phyloP scores from a whole-genome alignment of 257 asterid species.

The Jasminum sambac region DNA sequence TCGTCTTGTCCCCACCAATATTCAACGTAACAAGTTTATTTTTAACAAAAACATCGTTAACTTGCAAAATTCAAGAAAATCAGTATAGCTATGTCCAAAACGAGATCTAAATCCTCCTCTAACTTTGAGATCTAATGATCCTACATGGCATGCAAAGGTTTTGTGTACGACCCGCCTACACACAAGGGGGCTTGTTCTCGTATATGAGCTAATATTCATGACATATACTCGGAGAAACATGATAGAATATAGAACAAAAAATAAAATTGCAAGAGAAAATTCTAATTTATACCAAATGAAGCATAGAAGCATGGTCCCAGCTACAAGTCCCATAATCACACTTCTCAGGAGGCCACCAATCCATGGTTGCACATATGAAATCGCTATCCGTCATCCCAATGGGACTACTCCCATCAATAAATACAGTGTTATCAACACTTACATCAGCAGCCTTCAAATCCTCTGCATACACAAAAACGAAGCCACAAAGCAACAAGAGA shows the following conservation, averaged over 20 bases:
- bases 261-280: background rate
- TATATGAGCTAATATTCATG: background rate
- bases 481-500: constrained; percentile 26
- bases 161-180: background rate
- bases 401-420: constrained; percentile 41
- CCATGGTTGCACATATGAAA: constrained; percentile 63
- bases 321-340: constrained; percentile 64
- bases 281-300: constrained; percentile 19
- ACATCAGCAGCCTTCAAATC: constrained; percentile 13
- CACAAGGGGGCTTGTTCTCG: background rate
- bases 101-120: background rate
- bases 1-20: too few relatives aligned
- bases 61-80: background rate
- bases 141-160: background rate
- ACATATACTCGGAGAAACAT: background rate
- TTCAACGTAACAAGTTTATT: too few relatives aligned
- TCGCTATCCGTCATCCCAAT: constrained; percentile 46
- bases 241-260: background rate
- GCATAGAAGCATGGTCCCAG: constrained; percentile 49
- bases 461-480: constrained; percentile 21
- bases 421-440: constrained; percentile 28
- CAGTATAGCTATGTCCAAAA: background rate
- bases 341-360: constrained; percentile 65
- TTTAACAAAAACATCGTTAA: background rate
- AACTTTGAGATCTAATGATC: background rate